Base-by-base conservation (phyloP, 306 rosid species). In the Cotoneaster glaucophyllus region DNA sequence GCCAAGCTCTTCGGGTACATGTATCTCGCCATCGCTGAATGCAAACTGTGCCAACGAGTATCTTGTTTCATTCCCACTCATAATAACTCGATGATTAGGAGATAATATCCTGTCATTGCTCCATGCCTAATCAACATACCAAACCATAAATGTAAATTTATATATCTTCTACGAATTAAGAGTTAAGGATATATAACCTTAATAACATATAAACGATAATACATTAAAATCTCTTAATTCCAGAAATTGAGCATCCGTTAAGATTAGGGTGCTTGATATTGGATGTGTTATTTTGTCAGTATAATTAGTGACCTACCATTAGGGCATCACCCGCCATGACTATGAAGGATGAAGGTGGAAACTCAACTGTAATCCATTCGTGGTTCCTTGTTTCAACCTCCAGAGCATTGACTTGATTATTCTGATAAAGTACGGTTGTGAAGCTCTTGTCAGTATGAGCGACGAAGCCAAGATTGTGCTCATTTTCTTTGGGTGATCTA, bases 381-480 rank as follows among this genome's bases (percentile, higher is more conserved):
- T 88, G 6, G 89, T 85, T 81, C 87, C 85, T 88, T 3, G 90
- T 84, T 81, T 93, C 85, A 13, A 93, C 84, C 82, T 85, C 82
- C 71, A 93, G 84, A 43, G 87, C 98, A 61, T 89, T 85, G 37
- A 85, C 77, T 17, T 87, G 87, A 54, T 90, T 86, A 44, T 90
- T 86, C 74, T 93, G 98, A 52, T 87, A 82, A 80, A 93, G 90
- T 66, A 90, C 78, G 71, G 98, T 88, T 29, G 93, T 90, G 89
- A 90, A 93, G 84, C 94, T 93, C 82, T 90, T 93, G 78, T 93
- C 98, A 3, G 94, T 93, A 74, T 93, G 98, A 66, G 87, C 22
- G 3, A 87, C 86, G 21, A 93, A 86, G 8, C 86, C 91, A 50
- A 90, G 76, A 63, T 74, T 81, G 50, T 88, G 80, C 58, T 88